Evolutionary conservation across 495 filamentous ascomycete genomes (phyloP).

Genomic region (Recurvomyces mirabilis): DNA sequence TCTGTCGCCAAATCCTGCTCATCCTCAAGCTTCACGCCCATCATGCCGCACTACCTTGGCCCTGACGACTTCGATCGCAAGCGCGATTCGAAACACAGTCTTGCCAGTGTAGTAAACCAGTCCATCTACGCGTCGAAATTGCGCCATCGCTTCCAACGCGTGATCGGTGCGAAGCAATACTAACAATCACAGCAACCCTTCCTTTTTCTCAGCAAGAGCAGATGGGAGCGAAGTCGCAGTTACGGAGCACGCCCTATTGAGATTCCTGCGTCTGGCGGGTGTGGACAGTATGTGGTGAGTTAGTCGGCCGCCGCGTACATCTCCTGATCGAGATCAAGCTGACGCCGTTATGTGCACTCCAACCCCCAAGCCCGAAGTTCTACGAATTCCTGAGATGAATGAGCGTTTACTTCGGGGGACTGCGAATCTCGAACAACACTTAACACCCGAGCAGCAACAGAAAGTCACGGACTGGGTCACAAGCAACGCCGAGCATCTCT

Average conservation of each 20-base stretch:
- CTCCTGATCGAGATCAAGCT: not conserved
- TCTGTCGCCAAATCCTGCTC: too few species aligned
- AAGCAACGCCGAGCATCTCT: conserved; percentile 68
- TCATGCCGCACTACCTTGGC: too few species aligned
- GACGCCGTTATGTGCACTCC: conserved; percentile 41
- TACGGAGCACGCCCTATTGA: conserved; percentile 74
- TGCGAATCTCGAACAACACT: conserved; percentile 46
- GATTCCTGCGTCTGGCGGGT: conserved; percentile 55
- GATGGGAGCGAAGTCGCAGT: conserved; percentile 79
- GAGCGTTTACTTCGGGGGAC: conserved; percentile 92
- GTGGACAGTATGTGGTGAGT: conserved; percentile 63
- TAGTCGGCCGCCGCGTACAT: not conserved
- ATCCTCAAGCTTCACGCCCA: too few species aligned
- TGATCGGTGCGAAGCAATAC: not conserved
- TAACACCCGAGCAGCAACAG: conserved; percentile 50
- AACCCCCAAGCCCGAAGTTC: conserved; percentile 70
- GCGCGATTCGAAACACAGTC: too few species aligned
- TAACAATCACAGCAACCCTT: conserved; percentile 33
- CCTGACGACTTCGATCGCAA: too few species aligned
- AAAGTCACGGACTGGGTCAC: conserved; percentile 61
- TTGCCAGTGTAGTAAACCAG: not conserved
- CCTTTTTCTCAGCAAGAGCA: conserved; percentile 77
- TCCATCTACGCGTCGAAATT: not conserved
- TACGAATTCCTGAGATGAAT: conserved; percentile 77
- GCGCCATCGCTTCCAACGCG: not conserved